Conservation (phyloP, 2,329 filamentous ascomycete genomes). For the Stachybotrys chlorohalonatus region DNA sequence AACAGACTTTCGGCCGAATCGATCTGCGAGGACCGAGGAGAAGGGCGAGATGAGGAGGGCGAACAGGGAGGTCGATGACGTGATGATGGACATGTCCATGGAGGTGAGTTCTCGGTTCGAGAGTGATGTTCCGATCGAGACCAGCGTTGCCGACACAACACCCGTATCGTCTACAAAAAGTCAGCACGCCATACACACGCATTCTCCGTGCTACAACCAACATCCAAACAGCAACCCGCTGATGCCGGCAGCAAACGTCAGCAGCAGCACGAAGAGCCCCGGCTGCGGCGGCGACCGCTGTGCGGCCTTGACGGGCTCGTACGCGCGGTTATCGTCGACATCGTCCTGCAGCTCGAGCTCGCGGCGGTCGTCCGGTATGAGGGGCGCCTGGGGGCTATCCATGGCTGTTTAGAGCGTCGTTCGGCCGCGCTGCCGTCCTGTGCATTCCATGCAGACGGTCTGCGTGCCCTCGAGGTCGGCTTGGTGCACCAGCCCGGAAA, state of each 20-base stretch:
- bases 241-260: conserved; percentile 57
- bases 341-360: conserved; percentile 22
- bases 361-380: conserved; percentile 21
- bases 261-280: conserved; percentile 47
- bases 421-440: neutral
- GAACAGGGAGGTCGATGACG: conserved; percentile 58
- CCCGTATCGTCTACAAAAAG: conserved; percentile 49
- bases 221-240: conserved; percentile 62
- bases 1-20: conserved; percentile 50
- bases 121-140: conserved; percentile 53
- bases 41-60: conserved; percentile 56
- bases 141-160: conserved; percentile 59
- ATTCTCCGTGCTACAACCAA: conserved; percentile 23
- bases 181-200: neutral
- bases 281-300: conserved; percentile 22
- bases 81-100: conserved; percentile 61
- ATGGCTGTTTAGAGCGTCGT: conserved; percentile 11
- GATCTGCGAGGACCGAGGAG: conserved; percentile 55
- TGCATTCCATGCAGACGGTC: neutral
- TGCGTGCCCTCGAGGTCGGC: neutral
- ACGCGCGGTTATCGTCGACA: conserved; percentile 11
- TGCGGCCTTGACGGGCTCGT: conserved; percentile 12
- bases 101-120: conserved; percentile 47
- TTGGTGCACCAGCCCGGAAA: neutral
- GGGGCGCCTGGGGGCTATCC: conserved; percentile 27